Evolutionary conservation across 495 filamentous ascomycete species (phyloP).

Genomic region (Lichina pygmaea): DNA sequence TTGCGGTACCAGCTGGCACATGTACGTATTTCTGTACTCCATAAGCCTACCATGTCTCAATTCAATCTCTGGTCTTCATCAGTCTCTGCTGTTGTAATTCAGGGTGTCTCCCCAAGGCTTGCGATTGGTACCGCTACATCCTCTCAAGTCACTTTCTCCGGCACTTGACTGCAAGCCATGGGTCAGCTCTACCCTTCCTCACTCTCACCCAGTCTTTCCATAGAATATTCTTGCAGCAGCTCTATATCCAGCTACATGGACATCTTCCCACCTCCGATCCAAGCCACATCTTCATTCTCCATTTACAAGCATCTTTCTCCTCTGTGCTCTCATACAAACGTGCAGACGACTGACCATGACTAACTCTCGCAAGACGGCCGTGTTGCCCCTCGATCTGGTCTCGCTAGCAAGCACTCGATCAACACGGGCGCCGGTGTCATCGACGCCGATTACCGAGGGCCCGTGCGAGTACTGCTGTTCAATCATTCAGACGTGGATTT

Average conservation of each 20-base stretch:
- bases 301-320: no score
- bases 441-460: conserved; percentile 88
- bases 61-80: not conserved
- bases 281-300: no score
- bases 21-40: conserved; percentile 26
- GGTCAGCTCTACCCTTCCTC: no score
- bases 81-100: no score
- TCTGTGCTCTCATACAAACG: not conserved
- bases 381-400: conserved; percentile 71
- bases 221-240: no score
- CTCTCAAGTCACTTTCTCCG: no score
- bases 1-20: conserved; percentile 66
- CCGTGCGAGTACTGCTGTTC: conserved; percentile 79
- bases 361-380: conserved; percentile 37
- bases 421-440: conserved; percentile 89
- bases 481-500: conserved; percentile 75
- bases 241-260: no score
- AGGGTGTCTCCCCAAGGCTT: no score
- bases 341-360: not conserved
- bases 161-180: no score
- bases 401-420: conserved; percentile 83
- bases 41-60: not conserved
- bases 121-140: no score
- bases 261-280: no score
- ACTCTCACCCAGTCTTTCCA: no score